A percentile compares a stretch with the other conserved stretches of the same genome.
Evolutionary conservation across 108 stramenopile genomes (phyloP).

Genomic region (Cyclotella sp.): DNA sequence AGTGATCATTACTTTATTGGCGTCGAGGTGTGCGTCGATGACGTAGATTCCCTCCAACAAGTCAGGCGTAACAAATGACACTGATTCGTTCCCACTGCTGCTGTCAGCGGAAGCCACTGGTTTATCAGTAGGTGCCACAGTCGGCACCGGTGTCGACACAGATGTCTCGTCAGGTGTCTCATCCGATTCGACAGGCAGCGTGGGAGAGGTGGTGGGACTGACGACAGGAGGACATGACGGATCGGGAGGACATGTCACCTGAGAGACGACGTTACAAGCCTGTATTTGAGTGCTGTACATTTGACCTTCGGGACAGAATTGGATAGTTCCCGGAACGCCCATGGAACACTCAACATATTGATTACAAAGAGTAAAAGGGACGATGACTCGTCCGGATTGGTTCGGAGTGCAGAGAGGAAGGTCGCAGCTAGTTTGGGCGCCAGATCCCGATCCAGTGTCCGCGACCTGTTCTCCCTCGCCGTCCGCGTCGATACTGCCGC

Average conservation of each 20-base stretch:
- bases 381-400: slow-evolving; percentile 6
- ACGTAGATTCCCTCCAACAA: slow-evolving; percentile 34
- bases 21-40: slow-evolving; percentile 44
- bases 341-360: slow-evolving; percentile 22
- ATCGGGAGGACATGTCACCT: slow-evolving; percentile 24
- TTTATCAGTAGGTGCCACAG: slow-evolving; percentile 1
- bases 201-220: not conserved
- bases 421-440: not conserved
- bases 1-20: slow-evolving; percentile 36
- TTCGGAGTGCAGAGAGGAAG: slow-evolving; percentile 11
- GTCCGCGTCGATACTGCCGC: not conserved
- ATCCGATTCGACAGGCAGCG: not conserved
- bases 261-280: slow-evolving; percentile 15
- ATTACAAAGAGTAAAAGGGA: slow-evolving; percentile 13
- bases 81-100: not conserved
- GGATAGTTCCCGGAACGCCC: slow-evolving; percentile 14
- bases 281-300: slow-evolving; percentile 16
- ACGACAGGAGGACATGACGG: slow-evolving; percentile 21
- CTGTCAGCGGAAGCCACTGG: not conserved
- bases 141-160: not conserved
- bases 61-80: slow-evolving; percentile 8
- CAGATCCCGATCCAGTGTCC: not conserved
- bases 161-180: too few relatives aligned
- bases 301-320: slow-evolving; percentile 11
- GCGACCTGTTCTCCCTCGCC: not conserved